These are phyloP conservation scores for Juncus inflexus DNA, from an alignment of 176 grass and related monocot species.

Conservation along the genomic window DNA sequence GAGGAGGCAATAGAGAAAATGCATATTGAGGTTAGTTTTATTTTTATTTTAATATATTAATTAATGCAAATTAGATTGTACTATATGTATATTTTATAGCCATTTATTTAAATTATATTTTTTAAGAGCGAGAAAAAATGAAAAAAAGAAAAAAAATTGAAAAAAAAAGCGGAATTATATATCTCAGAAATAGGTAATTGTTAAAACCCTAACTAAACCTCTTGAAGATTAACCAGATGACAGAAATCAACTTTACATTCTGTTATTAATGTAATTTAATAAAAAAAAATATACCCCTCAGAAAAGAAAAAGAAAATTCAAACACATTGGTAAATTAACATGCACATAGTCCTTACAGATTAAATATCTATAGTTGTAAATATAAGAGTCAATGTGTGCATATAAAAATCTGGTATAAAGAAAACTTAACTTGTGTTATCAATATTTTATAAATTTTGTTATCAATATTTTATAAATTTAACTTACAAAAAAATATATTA, in stretches of 20 bases:
- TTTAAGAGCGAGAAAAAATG: conserved; percentile 88
- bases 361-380: background rate
- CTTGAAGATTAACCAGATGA: conserved; percentile 95
- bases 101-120: background rate
- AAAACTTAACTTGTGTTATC: conserved; percentile 1
- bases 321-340: background rate
- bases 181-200: conserved; percentile 90
- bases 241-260: conserved; percentile 97
- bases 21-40: conserved; percentile 22
- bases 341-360: background rate
- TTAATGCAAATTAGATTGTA: background rate
- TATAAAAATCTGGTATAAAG: background rate
- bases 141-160: too few species aligned
- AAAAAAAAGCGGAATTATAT: conserved; percentile 60
- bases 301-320: background rate
- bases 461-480: too few species aligned
- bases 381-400: background rate
- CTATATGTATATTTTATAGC: too few species aligned
- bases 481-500: too few species aligned
- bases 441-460: too few species aligned
- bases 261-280: conserved; percentile 28
- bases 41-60: background rate
- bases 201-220: conserved; percentile 92
- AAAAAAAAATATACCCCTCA: background rate
- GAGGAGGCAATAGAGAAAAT: conserved; percentile 28